Percentiles rank a stretch among this genome's conserved stretches.
phyloP scores from a whole-genome alignment of 108 stramenopile genomes.

The Epipyxis sp. region DNA sequence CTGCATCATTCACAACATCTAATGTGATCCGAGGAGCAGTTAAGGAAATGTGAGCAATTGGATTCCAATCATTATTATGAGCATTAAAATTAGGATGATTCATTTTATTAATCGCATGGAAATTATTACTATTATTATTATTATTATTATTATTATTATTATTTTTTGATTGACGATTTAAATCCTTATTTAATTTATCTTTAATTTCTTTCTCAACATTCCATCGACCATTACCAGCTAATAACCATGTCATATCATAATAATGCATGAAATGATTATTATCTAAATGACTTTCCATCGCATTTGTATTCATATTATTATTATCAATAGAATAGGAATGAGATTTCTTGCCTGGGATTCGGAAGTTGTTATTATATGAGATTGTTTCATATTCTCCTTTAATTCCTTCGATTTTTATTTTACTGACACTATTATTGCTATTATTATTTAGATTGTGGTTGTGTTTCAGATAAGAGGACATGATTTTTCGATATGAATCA shows the following conservation, averaged over 20 bases:
- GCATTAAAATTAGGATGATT: neutral
- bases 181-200: neutral
- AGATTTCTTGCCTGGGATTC: no score
- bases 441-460: no score
- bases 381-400: no score
- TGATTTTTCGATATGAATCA: no score
- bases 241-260: slow-evolving; percentile 19
- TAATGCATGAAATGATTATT: neutral
- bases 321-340: no score
- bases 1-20: slow-evolving; percentile 6
- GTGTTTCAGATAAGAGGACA: no score
- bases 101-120: neutral
- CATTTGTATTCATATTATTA: no score
- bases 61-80: slow-evolving; percentile 19
- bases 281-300: no score
- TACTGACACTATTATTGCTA: no score
- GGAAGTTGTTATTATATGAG: no score
- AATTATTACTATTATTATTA: neutral
- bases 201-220: slow-evolving; percentile 23
- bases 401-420: no score
- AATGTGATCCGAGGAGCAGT: slow-evolving; percentile 23
- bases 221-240: slow-evolving; percentile 30
- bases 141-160: neutral
- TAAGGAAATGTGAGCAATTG: slow-evolving; percentile 27
- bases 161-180: neutral